phyloP scores from a whole-genome alignment of 129 eudicot species.

The Gnaphalium uliginosum region DNA sequence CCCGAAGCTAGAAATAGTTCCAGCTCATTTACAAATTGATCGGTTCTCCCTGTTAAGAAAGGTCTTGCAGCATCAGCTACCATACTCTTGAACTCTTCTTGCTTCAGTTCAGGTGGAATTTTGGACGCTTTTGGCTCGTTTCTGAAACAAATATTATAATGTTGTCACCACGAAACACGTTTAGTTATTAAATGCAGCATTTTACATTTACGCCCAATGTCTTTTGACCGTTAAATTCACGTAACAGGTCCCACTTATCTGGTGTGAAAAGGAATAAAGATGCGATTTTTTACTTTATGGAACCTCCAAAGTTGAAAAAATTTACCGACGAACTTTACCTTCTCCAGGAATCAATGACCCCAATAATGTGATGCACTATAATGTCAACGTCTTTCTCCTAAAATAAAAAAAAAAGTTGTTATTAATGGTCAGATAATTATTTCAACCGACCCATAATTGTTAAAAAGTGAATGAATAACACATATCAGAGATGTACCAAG shows the following conservation, averaged over 20 bases:
- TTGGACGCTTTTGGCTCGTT: slow-evolving; percentile 37
- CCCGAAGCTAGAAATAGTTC: slow-evolving; percentile 80
- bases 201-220: background rate
- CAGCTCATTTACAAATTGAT: slow-evolving; percentile 64
- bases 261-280: background rate
- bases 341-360: slow-evolving; percentile 65
- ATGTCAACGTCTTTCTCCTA: slow-evolving; percentile 89
- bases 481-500: slow-evolving; percentile 6
- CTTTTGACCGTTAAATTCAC: background rate
- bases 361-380: slow-evolving; percentile 70
- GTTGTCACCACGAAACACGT: background rate
- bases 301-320: background rate
- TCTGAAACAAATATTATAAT: slow-evolving; percentile 43
- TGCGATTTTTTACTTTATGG: background rate
- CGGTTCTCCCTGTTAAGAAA: slow-evolving; percentile 64
- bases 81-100: slow-evolving; percentile 50
- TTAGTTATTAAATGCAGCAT: background rate
- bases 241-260: background rate
- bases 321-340: slow-evolving; percentile 36
- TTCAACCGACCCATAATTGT: background rate
- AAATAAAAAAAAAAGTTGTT: background rate
- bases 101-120: slow-evolving; percentile 35
- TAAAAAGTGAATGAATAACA: background rate
- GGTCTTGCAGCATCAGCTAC: slow-evolving; percentile 66
- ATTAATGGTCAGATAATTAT: background rate